A percentile compares a stretch with the other conserved stretches of the same genome.
phyloP scores from a whole-genome alignment of 257 asterid genomes.

The Jaltomata sinuosa region DNA sequence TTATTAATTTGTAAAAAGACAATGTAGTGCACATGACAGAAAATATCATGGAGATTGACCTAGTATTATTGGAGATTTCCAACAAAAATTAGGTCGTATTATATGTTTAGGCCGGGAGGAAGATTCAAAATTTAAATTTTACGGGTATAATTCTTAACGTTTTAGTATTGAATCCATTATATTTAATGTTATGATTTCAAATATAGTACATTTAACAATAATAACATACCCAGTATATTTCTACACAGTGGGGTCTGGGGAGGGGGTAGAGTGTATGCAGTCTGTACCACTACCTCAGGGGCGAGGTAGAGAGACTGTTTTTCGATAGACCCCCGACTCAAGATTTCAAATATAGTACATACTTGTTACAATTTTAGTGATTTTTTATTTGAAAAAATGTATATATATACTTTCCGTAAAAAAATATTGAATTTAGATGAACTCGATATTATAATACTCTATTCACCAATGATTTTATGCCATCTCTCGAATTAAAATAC shows the following conservation, averaged over 20 bases:
- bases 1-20: not conserved
- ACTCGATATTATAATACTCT: not conserved
- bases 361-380: not conserved
- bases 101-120: accelerated
- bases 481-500: not conserved
- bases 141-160: accelerated
- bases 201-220: no score
- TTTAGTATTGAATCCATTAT: not conserved
- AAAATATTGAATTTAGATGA: no score
- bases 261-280: no score
- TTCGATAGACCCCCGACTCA: no score
- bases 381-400: no score
- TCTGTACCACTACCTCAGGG: no score
- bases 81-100: not conserved
- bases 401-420: no score
- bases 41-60: not conserved
- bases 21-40: not conserved
- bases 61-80: not conserved
- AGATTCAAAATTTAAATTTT: not conserved
- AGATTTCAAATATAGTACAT: no score
- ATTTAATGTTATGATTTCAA: not conserved
- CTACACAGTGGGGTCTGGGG: no score
- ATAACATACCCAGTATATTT: no score
- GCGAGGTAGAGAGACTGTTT: no score
- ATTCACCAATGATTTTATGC: not conserved